Base-by-base conservation (phyloP, 1,139 yeast genomes). In the Williopsis jadinii region DNA sequence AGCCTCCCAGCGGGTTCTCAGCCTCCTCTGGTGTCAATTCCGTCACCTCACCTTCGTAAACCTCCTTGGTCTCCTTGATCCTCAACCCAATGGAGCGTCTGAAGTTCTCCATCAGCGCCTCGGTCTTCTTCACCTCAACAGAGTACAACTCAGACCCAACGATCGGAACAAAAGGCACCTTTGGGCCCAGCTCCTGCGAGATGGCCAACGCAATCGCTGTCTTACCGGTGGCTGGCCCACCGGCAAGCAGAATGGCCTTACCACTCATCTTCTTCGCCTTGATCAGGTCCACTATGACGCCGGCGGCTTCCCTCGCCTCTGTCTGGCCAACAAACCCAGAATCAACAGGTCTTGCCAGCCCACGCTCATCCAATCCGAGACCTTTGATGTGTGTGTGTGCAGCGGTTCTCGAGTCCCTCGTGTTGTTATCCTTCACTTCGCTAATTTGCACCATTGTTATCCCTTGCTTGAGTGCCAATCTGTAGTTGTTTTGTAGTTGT, bases 141-240 rank as follows among this genome's bases (percentile, higher is more conserved):
- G 95, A 84, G 62, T 82, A 92, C 51, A 92, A 70, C 63, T 92
- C 98, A 42, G 90, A 79, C 26, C 98, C 99, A 29, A 94, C 98
- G 57, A 92, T 83, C 6, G 98, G 98, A 60, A 97, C 90, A 60
- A 92, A 92, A 37, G 99, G 99, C 41, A 92, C 98, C 59, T 92
- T 92, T 35, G 98, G 97, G 2, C 99, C 99, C 54, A 92, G 71
- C 62, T 92, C 98, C 61, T 92, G 98, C 2, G 97, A 86, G 43
- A 94, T 82, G 1, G 97, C 98, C 45, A 94, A 68, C 0, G 98
- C 97, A 58, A 92, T 71, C 0, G 98, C 98, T 1, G 98, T 92
- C 64, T 92, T 92, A 58, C 98, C 98, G 5, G 97, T 90, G 3
- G 97, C 97, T 13, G 98, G 97, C 5, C 95, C 95, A 46, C 98